Evolutionary conservation across 352 stramenopile genomes (phyloP), one percentile per base, ranked within the genome.

Genomic region (Globisporangium uncinulatum): DNA sequence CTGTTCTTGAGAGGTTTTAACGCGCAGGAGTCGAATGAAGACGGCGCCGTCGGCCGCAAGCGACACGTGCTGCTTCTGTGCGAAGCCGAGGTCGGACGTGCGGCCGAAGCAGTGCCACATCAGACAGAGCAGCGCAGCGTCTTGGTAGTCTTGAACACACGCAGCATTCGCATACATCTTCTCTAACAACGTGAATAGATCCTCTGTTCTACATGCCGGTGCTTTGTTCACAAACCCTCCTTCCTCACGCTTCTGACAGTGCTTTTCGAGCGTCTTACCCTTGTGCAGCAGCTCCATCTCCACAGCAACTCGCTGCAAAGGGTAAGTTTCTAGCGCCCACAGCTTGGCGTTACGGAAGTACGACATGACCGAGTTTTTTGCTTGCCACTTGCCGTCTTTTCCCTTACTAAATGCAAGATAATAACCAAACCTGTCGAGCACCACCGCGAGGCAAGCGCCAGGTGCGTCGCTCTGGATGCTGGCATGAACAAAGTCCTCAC

Each of bases 391-490:
- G 15, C 20, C 20, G 9, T 21, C 4, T 8, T 32, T 54, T 21
- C 49, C 49, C 24, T 54, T 24, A 20, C 24, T 39, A 32, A 54
- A 54, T 32, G 49, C 54, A 36, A 60, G 54, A 51, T 54, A 31
- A 39, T 55, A 31, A 52, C 39, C 54, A 31, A 60, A 60, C 42
- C 43, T 60, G 39, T 60, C 54, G 17, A 60, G 55, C 21, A 60
- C 43, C 2, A 42, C 24, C 34, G 21, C 13, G 34, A 60, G 54
- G 32, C 54, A 17, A 19, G 37, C 11, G 7, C 39, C 39, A 14
- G 36, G 13, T n/a, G 32, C 20, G 9, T 60, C 54, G 20, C 42
- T 55, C 17, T 8, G 31, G 39, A 60, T 31, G 21, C 54, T 48
- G 15, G 29, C 13, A 6, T 52, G 55, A 6, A 60, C 21, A 34